Evolutionary conservation across 2,329 filamentous ascomycete species (phyloP).

Genomic region (Botryotinia convoluta): DNA sequence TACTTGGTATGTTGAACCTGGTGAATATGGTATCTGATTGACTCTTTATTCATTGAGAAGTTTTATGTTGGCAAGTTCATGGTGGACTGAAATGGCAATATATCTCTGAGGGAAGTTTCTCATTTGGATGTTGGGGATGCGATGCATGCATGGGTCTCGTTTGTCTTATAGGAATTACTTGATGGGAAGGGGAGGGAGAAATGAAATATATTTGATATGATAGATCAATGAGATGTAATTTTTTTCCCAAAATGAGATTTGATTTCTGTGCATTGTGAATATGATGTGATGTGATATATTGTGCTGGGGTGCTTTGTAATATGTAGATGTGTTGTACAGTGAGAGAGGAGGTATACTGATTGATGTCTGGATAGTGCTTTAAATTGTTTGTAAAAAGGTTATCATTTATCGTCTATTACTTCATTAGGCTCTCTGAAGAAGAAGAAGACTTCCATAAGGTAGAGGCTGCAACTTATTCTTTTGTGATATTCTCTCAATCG

Average conservation of each 20-base stretch:
- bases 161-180: neutral
- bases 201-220: neutral
- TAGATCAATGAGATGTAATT: neutral
- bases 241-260: neutral
- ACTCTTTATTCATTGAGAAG: neutral
- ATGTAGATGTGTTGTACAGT: neutral
- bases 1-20: neutral
- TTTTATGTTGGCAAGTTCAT: neutral
- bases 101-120: neutral
- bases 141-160: neutral
- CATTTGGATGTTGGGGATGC: neutral
- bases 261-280: neutral
- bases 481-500: too few relatives aligned
- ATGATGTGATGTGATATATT: neutral
- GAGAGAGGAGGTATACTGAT: too few relatives aligned
- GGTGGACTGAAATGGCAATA: neutral
- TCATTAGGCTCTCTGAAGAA: too few relatives aligned
- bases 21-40: neutral
- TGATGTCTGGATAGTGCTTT: too few relatives aligned
- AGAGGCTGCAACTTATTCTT: too few relatives aligned
- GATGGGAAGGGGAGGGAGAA: neutral
- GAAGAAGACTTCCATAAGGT: too few relatives aligned
- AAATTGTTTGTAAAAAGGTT: too few relatives aligned
- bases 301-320: neutral
- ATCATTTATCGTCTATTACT: too few relatives aligned